Evolutionary conservation across 2,329 filamentous ascomycete species (phyloP), one percentile per base, ranked within the genome.

Genomic region (Colletotrichum liaoningense): DNA sequence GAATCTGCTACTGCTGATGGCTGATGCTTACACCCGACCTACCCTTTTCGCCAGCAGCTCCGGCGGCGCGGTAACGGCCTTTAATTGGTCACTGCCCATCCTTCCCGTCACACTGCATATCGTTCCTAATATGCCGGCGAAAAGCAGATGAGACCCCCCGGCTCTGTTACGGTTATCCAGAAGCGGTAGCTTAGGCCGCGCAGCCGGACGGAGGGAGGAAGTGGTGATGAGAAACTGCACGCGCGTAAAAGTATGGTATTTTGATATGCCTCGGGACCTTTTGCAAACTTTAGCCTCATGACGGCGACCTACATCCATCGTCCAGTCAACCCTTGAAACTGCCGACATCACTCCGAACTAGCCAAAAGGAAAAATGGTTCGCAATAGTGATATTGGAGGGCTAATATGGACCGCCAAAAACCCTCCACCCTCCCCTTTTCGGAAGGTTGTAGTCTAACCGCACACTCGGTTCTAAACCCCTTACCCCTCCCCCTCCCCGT

Each of bases 21-120:
- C 35, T 55, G 24, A 42, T 62, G 63, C 63, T 71, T 63, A 71
- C 68, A 60, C 24, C 24, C 24, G 5, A 19, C 42, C 19, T 49
- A 49, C 16, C 38, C 9, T 19, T 24, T 28, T 11, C 14, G 35
- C 35, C 22, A 26, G 35, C 24, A 49, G 22, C 24, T 24, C 22
- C 38, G 4, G 26, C 24, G 59, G n/a, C 38, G 16, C 19, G 59
- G 22, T 28, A 26, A 46, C 16, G 8, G n/a, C 19, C 8, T 62
- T 5, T 24, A 6, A 49, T 63, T 49, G 38, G 22, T 2, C 5
- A 19, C 5, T 11, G 9, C 19, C 33, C 9, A 19, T 33, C 22
- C 42, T 54, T 19, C 26, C 28, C 14, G 42, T 62, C 28, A 63
- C 26, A n/a, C n/a, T 49, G 42, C 42, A 49, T 49, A 42, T 9